Percentiles rank a stretch among this genome's conserved stretches.
These are phyloP conservation scores for Acarospora socialis DNA, from an alignment of 2,329 filamentous ascomycete genomes.

Conservation along the genomic window DNA sequence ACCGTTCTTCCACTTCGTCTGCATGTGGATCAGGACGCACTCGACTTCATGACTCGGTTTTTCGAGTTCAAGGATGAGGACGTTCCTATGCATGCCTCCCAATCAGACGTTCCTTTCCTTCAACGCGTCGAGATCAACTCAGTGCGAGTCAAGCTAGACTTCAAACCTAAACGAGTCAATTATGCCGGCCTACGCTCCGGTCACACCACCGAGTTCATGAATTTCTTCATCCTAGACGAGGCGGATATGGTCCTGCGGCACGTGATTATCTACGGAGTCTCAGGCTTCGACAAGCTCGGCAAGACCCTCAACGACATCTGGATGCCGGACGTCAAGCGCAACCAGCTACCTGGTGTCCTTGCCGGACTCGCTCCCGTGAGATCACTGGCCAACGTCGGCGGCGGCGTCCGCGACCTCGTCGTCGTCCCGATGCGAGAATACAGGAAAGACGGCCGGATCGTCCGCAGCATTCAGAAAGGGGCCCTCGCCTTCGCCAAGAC, in stretches of 20 bases:
- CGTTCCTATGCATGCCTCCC: conserved; percentile 17
- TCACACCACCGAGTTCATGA: conserved; percentile 96
- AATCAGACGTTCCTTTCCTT: conserved; percentile 66
- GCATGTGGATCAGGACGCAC: conserved; percentile 91
- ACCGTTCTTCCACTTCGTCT: conserved; percentile 72
- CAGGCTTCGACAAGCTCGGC: conserved; percentile 79
- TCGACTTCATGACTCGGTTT: conserved; percentile 94
- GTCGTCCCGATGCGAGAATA: conserved; percentile 88
- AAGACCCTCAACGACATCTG: conserved; percentile 89
- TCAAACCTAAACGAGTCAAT: conserved; percentile 96
- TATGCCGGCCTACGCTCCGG: conserved; percentile 86
- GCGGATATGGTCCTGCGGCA: conserved; percentile 75
- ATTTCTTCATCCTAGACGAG: conserved; percentile 84
- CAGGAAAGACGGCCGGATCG: conserved; percentile 79
- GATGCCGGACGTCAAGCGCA: conserved; percentile 82
- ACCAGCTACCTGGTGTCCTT: conserved; percentile 78
- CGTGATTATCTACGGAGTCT: conserved; percentile 82
- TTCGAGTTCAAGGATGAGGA: conserved; percentile 91
- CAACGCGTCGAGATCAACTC: conserved; percentile 79
- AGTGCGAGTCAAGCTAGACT: conserved; percentile 76
- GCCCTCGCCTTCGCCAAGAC: conserved; percentile 81
- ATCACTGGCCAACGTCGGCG: conserved; percentile 79
- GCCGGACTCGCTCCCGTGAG: conserved; percentile 82
- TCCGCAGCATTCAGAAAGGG: conserved; percentile 84
- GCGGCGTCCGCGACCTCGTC: conserved; percentile 71